Percentiles rank a stretch among this genome's conserved stretches.
Conservation (phyloP, 495 filamentous ascomycete species). For the Annulohypoxylon maeteangense region DNA sequence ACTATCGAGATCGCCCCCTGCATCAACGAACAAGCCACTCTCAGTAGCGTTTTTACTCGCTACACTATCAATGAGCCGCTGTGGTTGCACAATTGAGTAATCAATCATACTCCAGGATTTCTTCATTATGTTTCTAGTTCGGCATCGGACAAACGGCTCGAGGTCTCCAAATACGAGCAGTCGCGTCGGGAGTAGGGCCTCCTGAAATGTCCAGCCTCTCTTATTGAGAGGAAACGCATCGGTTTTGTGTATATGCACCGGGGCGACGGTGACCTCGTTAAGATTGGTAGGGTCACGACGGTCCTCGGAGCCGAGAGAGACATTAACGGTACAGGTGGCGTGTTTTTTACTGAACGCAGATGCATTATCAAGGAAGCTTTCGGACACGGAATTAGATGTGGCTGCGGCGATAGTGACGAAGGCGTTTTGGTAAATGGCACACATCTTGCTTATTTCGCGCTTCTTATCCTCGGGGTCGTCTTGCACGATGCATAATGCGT, state of each 20-base stretch:
- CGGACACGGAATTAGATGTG: constrained; percentile 18
- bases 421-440: constrained; percentile 20
- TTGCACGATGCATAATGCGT: constrained; percentile 47
- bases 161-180: constrained; percentile 33
- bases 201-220: constrained; percentile 32
- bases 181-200: constrained; percentile 22
- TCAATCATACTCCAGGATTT: constrained; percentile 24
- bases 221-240: constrained; percentile 27
- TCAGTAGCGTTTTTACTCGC: constrained; percentile 4
- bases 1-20: constrained; percentile 13
- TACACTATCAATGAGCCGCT: constrained; percentile 20
- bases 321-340: constrained; percentile 16
- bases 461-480: constrained; percentile 42
- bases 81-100: constrained; percentile 15
- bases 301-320: neutral
- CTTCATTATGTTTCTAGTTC: constrained; percentile 25
- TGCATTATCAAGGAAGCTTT: constrained; percentile 23
- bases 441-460: constrained; percentile 38
- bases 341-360: constrained; percentile 14
- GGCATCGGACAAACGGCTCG: constrained; percentile 30
- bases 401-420: constrained; percentile 28
- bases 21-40: constrained; percentile 17
- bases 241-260: constrained; percentile 17
- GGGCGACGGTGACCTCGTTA: constrained; percentile 12
- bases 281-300: neutral